Evolutionary conservation across 1,284 basidiomycete species (phyloP), one percentile per base, ranked within the genome.

Genomic region (Boletus smithii): DNA sequence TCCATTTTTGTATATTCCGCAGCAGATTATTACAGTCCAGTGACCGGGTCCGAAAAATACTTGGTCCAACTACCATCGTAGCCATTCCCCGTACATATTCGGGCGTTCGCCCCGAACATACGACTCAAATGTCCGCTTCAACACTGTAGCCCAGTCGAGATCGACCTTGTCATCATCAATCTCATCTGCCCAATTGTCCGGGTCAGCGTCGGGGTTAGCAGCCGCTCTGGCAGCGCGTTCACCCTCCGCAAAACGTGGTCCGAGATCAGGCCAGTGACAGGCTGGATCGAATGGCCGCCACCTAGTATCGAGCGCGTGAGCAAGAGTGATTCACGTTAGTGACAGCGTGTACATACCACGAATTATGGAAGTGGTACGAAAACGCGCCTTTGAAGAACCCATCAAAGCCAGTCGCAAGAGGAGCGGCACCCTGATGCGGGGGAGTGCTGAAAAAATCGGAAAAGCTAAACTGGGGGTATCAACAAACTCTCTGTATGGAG

Each of bases 361-460:
- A 88, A 60, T 90, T 90, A 62, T 90, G 88, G 66, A 83, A 91
- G 63, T 91, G 88, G 63, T 91, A 92, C 9, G 84, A 88, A 63
- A 80, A 92, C 17, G 86, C 84, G 10, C 89, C 90, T 46, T 80
- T 77, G 74, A 88, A 92, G 72, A 91, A 92, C 8, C 85, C 88
- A 57, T 89, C 83, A 57, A 91, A 86, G 3, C 89, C 90, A 6
- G 85, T 67, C 13, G 81, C 81, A 56, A 84, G 77, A n/a, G 89
- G 85, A 3, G 80, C 82, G 17, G 84, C 85, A 50, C 80, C 79
- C 27, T 77, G 74, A 37, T 74, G 72, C 35, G 73, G 67, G 17
- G 87, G 85, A 2, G 88, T 86, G 45, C 85, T 81, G 66, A 92
- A 92, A 66, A 92, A 88, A 45, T 85, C 77, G 11, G 75, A 58